phyloP scores from a whole-genome alignment of 1,284 basidiomycete species.

The Pseudozyma pruni region DNA sequence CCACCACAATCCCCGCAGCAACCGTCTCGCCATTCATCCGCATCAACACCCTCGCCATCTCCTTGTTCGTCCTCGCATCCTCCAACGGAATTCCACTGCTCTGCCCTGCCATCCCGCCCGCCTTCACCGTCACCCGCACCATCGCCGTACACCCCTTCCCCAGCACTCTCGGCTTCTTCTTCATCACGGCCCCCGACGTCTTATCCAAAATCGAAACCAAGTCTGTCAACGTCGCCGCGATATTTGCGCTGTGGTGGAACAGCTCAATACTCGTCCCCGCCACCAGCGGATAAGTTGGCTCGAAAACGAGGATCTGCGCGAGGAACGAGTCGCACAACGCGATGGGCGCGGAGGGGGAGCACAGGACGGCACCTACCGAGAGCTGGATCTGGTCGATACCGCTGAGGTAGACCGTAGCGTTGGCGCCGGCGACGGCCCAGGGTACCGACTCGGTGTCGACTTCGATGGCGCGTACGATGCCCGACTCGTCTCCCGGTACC shows the following conservation, averaged over 20 bases:
- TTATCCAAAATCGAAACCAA: conserved; percentile 82
- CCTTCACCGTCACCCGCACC: conserved; percentile 75
- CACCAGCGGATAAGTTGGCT: conserved; percentile 88
- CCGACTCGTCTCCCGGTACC: conserved; percentile 90
- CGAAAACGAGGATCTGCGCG: conserved; percentile 92
- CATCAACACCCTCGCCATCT: conserved; percentile 92
- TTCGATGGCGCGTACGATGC: conserved; percentile 82
- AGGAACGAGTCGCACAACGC: conserved; percentile 81
- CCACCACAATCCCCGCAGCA: conserved; percentile 77
- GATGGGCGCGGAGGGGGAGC: conserved; percentile 75
- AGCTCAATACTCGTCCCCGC: conserved; percentile 83
- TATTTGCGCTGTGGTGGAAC: conserved; percentile 91
- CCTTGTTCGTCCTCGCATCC: conserved; percentile 87
- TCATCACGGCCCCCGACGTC: conserved; percentile 78
- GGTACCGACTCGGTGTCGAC: conserved; percentile 80
- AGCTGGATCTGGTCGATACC: conserved; percentile 87
- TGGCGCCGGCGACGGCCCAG: conserved; percentile 91
- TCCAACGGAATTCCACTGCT: conserved; percentile 71
- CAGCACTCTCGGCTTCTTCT: conserved; percentile 81
- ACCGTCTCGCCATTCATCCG: conserved; percentile 92
- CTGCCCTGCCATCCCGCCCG: conserved; percentile 46
- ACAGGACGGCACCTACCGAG: conserved; percentile 86
- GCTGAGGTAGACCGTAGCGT: conserved; percentile 84
- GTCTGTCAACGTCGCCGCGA: conserved; percentile 86
- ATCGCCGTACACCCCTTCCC: conserved; percentile 84